Percentiles rank a stretch among this genome's conserved stretches.
Conservation (phyloP, 345 rosid genomes). For the Eucalyptus marginata region DNA sequence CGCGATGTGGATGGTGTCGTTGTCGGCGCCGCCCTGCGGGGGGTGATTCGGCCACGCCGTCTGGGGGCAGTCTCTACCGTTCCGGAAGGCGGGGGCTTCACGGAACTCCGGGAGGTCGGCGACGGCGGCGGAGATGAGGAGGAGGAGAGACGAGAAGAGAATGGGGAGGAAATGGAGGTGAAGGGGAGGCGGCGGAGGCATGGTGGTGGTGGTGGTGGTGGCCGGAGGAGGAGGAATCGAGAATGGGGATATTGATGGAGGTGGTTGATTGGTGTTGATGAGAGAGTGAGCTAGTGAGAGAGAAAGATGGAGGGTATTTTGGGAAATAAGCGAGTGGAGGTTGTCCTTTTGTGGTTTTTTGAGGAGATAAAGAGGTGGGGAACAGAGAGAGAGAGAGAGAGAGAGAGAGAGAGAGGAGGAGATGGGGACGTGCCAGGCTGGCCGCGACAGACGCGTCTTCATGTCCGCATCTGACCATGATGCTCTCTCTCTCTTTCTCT, state of each 20-base stretch:
- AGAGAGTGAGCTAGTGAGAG: neutral
- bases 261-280: neutral
- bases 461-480: neutral
- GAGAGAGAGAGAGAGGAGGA: too few relatives aligned
- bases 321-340: neutral
- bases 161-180: conserved; percentile 7
- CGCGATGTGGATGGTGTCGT: conserved; percentile 45
- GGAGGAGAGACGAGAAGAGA: neutral
- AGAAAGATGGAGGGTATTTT: conserved; percentile 6
- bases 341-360: neutral
- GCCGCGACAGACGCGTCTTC: neutral
- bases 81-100: neutral
- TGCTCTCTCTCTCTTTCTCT: neutral
- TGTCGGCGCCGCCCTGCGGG: neutral
- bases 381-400: too few relatives aligned
- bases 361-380: neutral
- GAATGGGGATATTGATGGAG: neutral
- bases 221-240: neutral
- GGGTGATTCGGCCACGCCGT: neutral
- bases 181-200: neutral
- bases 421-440: neutral
- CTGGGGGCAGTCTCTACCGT: neutral
- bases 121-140: neutral
- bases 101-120: neutral
- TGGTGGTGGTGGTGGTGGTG: neutral